Percentiles rank a stretch among this genome's conserved stretches.
Evolutionary conservation across 1,139 yeast species (phyloP).

Genomic region (Taphrina flavorubra): DNA sequence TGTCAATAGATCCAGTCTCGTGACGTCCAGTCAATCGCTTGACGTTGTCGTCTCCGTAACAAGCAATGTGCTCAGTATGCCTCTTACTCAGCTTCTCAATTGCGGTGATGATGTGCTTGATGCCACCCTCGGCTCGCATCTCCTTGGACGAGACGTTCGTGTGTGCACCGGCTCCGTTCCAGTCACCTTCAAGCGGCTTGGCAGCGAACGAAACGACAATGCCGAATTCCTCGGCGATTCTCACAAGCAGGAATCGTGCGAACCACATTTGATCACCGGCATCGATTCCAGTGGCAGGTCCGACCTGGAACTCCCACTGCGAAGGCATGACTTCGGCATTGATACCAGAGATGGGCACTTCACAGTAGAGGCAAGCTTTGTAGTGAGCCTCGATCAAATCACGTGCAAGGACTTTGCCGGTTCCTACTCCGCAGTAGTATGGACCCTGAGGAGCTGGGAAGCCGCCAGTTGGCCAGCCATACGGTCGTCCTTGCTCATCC

Average conservation of each 20-base stretch:
- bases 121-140: constrained; percentile 96
- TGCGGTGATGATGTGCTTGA: constrained; percentile 90
- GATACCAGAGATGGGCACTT: constrained; percentile 88
- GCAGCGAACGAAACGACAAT: constrained; percentile 99
- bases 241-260: constrained; percentile 87
- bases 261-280: constrained; percentile 99
- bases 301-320: constrained; percentile 99
- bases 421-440: constrained; percentile 99
- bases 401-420: constrained; percentile 97
- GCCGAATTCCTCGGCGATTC: constrained; percentile 98
- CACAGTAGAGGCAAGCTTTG: constrained; percentile 95
- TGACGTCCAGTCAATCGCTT: constrained; percentile 96
- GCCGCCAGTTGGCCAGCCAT: constrained; percentile 99
- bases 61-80: constrained; percentile 93
- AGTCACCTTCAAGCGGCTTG: constrained; percentile 97
- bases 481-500: constrained; percentile 85
- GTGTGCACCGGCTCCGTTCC: constrained; percentile 99
- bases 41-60: constrained; percentile 94
- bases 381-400: constrained; percentile 99
- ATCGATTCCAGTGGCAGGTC: constrained; percentile 91
- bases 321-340: constrained; percentile 99
- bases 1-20: constrained; percentile 93
- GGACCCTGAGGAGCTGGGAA: constrained; percentile 99
- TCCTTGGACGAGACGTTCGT: constrained; percentile 91
- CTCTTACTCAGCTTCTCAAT: constrained; percentile 92